Base-by-base conservation (phyloP, 1,284 basidiomycete genomes). In the Gomphus sp. region DNA sequence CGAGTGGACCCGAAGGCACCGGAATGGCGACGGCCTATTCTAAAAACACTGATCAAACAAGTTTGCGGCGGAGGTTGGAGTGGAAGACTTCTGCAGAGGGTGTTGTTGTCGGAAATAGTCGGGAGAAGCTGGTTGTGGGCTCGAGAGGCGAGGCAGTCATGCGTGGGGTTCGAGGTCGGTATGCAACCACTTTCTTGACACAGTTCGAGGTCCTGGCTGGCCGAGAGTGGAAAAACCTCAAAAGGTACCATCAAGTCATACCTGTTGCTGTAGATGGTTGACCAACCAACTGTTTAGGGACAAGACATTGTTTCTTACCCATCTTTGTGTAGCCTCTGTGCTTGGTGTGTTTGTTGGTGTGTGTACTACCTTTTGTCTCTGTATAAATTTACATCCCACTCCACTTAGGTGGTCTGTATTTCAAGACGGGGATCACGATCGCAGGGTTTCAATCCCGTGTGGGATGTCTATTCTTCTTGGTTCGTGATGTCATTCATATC, bases 391-490 rank as follows among this genome's bases (percentile, higher is more conserved):
- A 11, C 22, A 11, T 28, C 41, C 52, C 51, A 14, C 22, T 58
- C 55, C 48, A 37, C 16, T 22, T 68, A 77, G 91, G 92, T 56
- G 92, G 92, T 0, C 70, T 94, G 58, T 95, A 93, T 70, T 95
- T 77, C 73, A 70, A 93, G 39, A 92, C 91, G 0, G 81, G 80
- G 50, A 71, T 80, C 11, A 87, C 83, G 1, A 95, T 96, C 60
- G 89, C 91, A 25, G 93, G 93, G 0, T 96, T 96, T 79, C 93
- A 96, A 70, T 92, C 87, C 22, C 80, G 92, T 44, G 81, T 96
- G n/a, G 93, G 93, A 33, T 89, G 86, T 62, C 71, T 95, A 52
- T 95, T 96, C 77, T 96, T 95, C 81, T 70, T 95, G 66, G 89
- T 88, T 63, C 61, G 81, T 71, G 14, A n/a, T 47, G 25, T n/a